Evolutionary conservation across 805 yeast genomes (phyloP), one percentile per base, ranked within the genome.

Genomic region (Wickerhamiella brachini): DNA sequence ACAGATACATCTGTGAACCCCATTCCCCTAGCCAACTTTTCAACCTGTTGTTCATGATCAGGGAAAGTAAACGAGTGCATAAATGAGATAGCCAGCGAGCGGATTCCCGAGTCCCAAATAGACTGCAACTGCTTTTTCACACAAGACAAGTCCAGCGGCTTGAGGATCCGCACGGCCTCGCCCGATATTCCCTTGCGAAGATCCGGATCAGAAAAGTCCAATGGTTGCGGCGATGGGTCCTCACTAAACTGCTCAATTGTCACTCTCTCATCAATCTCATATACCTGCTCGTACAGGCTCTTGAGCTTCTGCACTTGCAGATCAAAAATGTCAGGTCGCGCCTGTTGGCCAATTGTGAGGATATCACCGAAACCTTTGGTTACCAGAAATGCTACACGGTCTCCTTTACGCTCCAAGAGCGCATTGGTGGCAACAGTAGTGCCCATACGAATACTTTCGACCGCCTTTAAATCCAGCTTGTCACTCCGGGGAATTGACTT

Each of bases 371-470:
- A 90, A 0, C 97, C 98, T 59, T 80, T 83, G 15, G 97, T 85
- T 2, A 95, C 87, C 5, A 89, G 66, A 53, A 90, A 72, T 1
- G 93, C 94, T 58, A 94, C 89, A 31, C 79, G 70, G 52, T 88
- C 94, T 49, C 97, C 98, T 62, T 88, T 88, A 55, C 97, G 75
- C 62, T 90, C 97, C 53, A 90, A 72, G 34, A 93, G 73, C 1
- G 97, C 96, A 68, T 90, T 90, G 7, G 97, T 90, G 1, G 98
- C 97, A 10, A 88, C 93, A 0, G 97, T 89, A 3, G 97, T 88
- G 2, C 97, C 97, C 84, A 89, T 81, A 51, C 95, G 72, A 47
- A 88, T 78, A 44, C 81, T 76, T 50, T 78, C 79, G 39, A 87
- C 83, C 2, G 68, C 66, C 5, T 54, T 48, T 23, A 68, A 50